phyloP scores from a whole-genome alignment of 1,284 basidiomycete genomes.

The Naganishia sp. region DNA sequence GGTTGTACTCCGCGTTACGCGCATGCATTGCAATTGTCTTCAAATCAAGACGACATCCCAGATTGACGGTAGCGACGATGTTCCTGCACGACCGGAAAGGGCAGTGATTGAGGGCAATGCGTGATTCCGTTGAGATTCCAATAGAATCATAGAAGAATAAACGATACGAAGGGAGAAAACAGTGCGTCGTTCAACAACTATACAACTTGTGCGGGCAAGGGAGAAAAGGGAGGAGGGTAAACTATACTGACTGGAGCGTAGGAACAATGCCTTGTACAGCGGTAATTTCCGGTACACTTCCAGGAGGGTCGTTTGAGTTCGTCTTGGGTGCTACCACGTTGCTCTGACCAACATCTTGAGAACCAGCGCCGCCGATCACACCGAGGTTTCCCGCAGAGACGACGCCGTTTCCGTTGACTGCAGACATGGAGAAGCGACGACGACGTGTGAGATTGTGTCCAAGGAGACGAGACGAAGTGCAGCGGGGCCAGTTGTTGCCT shows the following conservation, averaged over 20 bases:
- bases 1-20: conserved; percentile 98
- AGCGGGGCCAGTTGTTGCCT: conserved; percentile 1
- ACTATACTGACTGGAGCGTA: conserved; percentile 69
- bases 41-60: conserved; percentile 93
- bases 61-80: conserved; percentile 98
- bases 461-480: not conserved
- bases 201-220: conserved; percentile 21
- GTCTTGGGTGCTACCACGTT: conserved; percentile 16
- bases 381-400: conserved; percentile 20
- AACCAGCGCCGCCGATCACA: conserved; percentile 17
- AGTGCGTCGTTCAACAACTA: conserved; percentile 14
- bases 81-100: conserved; percentile 60
- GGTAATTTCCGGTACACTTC: conserved; percentile 67
- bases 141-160: not conserved
- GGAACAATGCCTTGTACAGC: conserved; percentile 93
- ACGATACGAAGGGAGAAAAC: conserved; percentile 3
- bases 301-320: conserved; percentile 19
- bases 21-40: conserved; percentile 99
- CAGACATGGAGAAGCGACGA: conserved; percentile 14
- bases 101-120: conserved; percentile 2
- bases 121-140: not conserved
- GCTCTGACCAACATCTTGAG: conserved; percentile 1
- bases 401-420: conserved; percentile 26
- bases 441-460: not conserved
- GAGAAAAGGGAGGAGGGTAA: conserved; percentile 11